These are phyloP conservation scores for Talaromyces rugulosus DNA, from an alignment of 2,329 filamentous ascomycete genomes.

Conservation along the genomic window DNA sequence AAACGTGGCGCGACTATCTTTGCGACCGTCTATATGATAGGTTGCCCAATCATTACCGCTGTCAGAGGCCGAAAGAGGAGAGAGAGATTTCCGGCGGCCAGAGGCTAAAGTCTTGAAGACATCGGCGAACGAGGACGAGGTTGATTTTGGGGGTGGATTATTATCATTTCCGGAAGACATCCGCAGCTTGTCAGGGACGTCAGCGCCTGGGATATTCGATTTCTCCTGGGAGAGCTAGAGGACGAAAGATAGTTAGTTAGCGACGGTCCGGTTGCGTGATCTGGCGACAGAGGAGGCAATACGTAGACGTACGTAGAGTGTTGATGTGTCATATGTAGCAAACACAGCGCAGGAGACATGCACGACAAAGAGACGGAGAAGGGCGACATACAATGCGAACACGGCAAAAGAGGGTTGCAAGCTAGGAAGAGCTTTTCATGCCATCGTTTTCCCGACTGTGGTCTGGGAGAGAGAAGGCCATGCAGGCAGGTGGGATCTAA, in stretches of 20 bases:
- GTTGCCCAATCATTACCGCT: conserved; percentile 25
- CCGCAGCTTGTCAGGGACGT: conserved; percentile 21
- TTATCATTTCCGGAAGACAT: conserved; percentile 43
- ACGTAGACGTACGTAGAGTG: background rate
- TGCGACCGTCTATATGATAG: conserved; percentile 30
- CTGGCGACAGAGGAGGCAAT: background rate
- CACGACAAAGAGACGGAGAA: background rate
- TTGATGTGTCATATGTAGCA: background rate
- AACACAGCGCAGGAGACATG: background rate
- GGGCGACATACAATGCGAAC: background rate
- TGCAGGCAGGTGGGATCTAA: conserved; percentile 10
- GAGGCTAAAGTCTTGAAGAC: conserved; percentile 41
- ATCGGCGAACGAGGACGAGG: conserved; percentile 37
- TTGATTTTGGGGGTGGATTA: conserved; percentile 30
- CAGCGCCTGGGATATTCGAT: background rate
- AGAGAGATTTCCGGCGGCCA: conserved; percentile 35
- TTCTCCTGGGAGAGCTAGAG: background rate
- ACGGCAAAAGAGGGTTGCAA: background rate
- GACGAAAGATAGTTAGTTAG: background rate
- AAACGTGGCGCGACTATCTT: conserved; percentile 27
- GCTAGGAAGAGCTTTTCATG: conserved; percentile 6
- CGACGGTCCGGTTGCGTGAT: background rate
- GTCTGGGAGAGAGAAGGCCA: background rate
- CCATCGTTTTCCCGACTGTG: conserved; percentile 5
- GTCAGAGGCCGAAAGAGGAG: conserved; percentile 29